Base-by-base conservation (phyloP, 2,329 filamentous ascomycete genomes). In the Didymella pomorum region DNA sequence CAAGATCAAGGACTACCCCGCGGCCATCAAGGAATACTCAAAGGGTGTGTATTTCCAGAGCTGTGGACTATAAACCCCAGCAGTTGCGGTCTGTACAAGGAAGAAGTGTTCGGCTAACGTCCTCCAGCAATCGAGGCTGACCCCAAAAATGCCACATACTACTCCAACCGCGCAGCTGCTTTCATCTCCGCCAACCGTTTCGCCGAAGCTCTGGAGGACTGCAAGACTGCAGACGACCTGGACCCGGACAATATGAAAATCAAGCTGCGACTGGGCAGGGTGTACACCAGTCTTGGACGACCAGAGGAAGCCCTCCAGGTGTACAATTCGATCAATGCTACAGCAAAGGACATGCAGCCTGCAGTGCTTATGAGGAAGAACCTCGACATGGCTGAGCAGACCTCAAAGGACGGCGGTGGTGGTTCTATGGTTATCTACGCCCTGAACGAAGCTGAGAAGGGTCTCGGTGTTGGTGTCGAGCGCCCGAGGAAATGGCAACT, bases 401-500 rank as follows among this genome's bases (percentile, higher is more conserved):
- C 89, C 9, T 80, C 97, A 47, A 82, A 86, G 52, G 86, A 87
- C 52, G 91, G 92, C 46, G 91, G 89, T 1, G 88, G 90, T 46
- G 92, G 92, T 43, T 97, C 93, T 23, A 95, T 98, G 93, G 92
- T 91, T 16, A 82, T 97, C 52, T 92, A 95, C 77, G 94, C 93
- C 10, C 84, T 99, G 39, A 93, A 98, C 69, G 90, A 95, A 79
- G 95, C 95, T 9, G 92, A 95, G 74, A 89, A 89, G 71, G 85
- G 89, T 3, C 84, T 99, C 4, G 93, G 92, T 11, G 71, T 82
- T 11, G 86, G 87, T n/a, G 92, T 92, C 21, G 83, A 85, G 69
- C 91, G 89, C 79, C 95, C 95, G 35, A 87, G 94, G 73, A 95
- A 95, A 79, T 99, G 95, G 95, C 91, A 90, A 73, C 82, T 98